phyloP scores from a whole-genome alignment of 805 yeast genomes.

The Vanderwaltozyma tropicalis region DNA sequence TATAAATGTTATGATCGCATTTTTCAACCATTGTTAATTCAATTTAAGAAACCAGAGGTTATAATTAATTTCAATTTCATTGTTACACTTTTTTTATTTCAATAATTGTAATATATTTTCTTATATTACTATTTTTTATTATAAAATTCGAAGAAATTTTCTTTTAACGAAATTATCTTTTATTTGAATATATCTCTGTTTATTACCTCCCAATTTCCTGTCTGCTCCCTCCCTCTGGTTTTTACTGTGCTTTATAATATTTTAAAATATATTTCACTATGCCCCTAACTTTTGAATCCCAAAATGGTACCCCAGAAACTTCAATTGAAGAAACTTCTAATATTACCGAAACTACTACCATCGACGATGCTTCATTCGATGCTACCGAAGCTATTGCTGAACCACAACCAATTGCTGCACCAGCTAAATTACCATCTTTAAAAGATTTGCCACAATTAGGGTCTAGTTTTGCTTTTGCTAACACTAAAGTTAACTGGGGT shows the following conservation, averaged over 20 bases:
- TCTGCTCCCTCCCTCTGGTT: neutral
- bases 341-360: slow-evolving; percentile 1
- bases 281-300: slow-evolving; percentile 2
- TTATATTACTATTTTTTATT: too few species aligned
- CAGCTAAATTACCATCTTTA: slow-evolving; percentile 20
- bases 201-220: neutral
- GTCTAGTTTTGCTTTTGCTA: slow-evolving; percentile 30
- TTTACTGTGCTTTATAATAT: neutral
- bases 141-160: too few species aligned
- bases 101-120: too few species aligned
- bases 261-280: neutral
- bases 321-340: slow-evolving; percentile 2
- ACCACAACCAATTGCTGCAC: slow-evolving; percentile 3
- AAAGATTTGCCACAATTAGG: slow-evolving; percentile 61
- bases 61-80: too few species aligned
- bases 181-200: neutral
- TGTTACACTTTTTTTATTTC: too few species aligned
- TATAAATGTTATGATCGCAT: too few species aligned
- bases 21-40: too few species aligned
- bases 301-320: slow-evolving; percentile 1
- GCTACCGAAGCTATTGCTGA: slow-evolving; percentile 1
- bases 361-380: slow-evolving; percentile 2
- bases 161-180: too few species aligned
- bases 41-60: too few species aligned
- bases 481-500: slow-evolving; percentile 32